phyloP scores from a whole-genome alignment of 225 moss, liverwort and hornwort species.

The Climacium dendroides region DNA sequence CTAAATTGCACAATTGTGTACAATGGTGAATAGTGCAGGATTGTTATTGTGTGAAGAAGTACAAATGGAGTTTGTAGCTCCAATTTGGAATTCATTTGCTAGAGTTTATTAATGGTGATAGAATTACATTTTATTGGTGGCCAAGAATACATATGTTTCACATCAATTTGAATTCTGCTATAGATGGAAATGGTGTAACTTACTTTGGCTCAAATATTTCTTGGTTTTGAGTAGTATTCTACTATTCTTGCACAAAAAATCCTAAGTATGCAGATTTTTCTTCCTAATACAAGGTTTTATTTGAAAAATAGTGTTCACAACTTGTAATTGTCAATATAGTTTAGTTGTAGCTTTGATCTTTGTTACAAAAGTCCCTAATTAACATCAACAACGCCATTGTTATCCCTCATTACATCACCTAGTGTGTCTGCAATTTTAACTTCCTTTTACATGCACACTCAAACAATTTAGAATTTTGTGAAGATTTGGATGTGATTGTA shows the following conservation, averaged over 20 bases:
- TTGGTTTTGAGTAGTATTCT: fast-evolving
- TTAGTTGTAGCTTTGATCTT: background rate
- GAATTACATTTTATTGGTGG: background rate
- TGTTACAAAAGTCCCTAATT: background rate
- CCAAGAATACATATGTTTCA: background rate
- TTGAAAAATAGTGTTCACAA: background rate
- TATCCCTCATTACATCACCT: background rate
- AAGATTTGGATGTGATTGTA: background rate
- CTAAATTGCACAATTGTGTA: background rate
- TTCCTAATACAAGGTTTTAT: background rate
- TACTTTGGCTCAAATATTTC: background rate
- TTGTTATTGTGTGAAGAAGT: background rate
- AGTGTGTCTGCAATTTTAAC: background rate
- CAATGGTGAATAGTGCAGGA: background rate
- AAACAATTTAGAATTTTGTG: background rate
- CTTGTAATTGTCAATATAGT: background rate
- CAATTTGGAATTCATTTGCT: background rate
- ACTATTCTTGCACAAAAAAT: background rate
- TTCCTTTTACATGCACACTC: fast-evolving
- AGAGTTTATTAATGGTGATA: background rate
- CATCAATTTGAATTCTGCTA: background rate
- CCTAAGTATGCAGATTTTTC: background rate
- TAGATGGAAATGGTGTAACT: background rate
- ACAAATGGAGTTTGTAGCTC: background rate
- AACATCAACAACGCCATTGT: background rate